Base-by-base conservation (phyloP, 495 filamentous ascomycete genomes). In the Aspergillus carlsbadensis region DNA sequence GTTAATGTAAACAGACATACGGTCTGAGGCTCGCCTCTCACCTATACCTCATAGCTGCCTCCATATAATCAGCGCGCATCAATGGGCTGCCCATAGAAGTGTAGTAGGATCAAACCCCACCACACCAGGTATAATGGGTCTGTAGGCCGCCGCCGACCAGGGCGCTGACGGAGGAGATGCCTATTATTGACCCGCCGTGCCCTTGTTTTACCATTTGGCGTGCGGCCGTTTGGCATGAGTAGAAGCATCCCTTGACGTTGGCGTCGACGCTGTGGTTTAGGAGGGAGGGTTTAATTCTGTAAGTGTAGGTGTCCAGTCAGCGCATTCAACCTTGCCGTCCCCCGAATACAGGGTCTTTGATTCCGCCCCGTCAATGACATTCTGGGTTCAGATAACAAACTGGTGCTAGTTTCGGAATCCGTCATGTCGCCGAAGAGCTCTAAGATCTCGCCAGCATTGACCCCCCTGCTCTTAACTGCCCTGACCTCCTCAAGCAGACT, bases 381-480 rank as follows among this genome's bases (percentile, higher is more conserved):
- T n/a, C n/a, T n/a, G n/a, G n/a, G n/a, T n/a, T n/a, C n/a, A n/a
- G 1, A 94, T 86, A 70, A 90, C 90, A 1, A 92, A 75, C 68
- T 93, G 87, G 0, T 92, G 60, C 2, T 80, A 0, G 86, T 88
- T 31, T 75, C 64, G 0, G 84, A 81, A 46, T 79, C 71, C 1
- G 79, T 80, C 10, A 89, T 79, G 62, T 89, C 86, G 14, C 86
- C 86, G 0, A 78, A 56, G 0, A 86, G 64, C 55, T 84, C 78
- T 18, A 80, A 77, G 35, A 87, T 67, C 7, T 68, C 64, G 14
- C 83, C 81, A 1, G 21, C 43, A 14, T 14, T 46, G 29, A 24
- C 11, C 15, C 43, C 43, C 0, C 84, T 67, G 26, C 81, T 73
- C 26, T 44, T 66, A 57, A 53, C 64, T 65, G 40, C 67, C 46